Percentiles rank a stretch among this genome's conserved stretches.
Evolutionary conservation across 2,329 filamentous ascomycete species (phyloP).

Genomic region (Microdochium nivale): DNA sequence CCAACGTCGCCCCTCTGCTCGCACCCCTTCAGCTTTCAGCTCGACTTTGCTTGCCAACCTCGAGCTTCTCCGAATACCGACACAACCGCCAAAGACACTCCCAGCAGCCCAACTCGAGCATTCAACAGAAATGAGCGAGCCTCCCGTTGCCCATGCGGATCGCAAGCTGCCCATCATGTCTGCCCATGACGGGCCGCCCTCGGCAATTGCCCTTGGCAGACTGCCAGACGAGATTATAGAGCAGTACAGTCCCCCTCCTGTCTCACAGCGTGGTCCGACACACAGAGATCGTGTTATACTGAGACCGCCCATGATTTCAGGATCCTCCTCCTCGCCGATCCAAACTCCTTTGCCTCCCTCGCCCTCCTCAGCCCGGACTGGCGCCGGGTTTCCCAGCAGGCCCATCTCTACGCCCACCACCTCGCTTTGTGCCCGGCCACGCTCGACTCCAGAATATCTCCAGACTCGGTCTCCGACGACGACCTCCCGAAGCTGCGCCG

Average conservation of each 20-base stretch:
- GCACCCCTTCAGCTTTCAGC: neutral
- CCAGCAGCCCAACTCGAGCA: no score
- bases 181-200: constrained; percentile 8
- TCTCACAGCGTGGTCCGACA: constrained; percentile 4
- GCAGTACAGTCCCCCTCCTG: constrained; percentile 40
- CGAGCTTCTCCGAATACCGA: neutral
- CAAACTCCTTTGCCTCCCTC: constrained; percentile 59
- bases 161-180: constrained; percentile 20
- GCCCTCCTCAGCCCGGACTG: constrained; percentile 57
- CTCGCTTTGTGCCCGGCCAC: constrained; percentile 53
- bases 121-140: neutral
- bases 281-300: neutral
- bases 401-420: constrained; percentile 55
- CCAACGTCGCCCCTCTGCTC: neutral
- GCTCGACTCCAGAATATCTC: constrained; percentile 34
- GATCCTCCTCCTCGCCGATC: constrained; percentile 51
- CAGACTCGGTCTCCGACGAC: constrained; percentile 29
- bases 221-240: constrained; percentile 63
- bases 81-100: neutral
- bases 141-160: neutral
- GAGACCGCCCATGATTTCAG: constrained; percentile 27
- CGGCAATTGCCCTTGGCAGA: constrained; percentile 37
- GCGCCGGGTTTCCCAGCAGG: constrained; percentile 53
- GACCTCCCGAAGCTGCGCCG: constrained; percentile 53
- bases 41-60: neutral